Evolutionary conservation across 176 grass and related monocot genomes (phyloP), one percentile per base, ranked within the genome.

Genomic region (Musa beccarii): DNA sequence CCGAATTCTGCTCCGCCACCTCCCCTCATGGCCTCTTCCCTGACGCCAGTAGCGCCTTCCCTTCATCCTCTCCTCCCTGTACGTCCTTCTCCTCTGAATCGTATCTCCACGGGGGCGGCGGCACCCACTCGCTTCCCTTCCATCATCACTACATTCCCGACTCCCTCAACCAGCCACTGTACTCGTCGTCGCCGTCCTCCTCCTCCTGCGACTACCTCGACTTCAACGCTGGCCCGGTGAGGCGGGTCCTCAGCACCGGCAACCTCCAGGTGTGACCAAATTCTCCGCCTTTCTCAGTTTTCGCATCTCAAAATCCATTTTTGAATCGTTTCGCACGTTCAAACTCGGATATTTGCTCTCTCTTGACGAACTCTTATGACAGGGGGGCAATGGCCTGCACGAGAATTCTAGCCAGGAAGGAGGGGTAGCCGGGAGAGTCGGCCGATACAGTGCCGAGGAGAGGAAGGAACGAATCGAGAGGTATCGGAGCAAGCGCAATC

Each of bases 171-270:
- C 79, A 80, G 72, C 85, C 61, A 52, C 83, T 51, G 53, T 8
- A 13, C 68, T 90, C 87, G 3, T 89, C 85, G 8, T 83, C 90
- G 17, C 82, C 90, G 9, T 85, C 88, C 81, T 91, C 90, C 23
- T 91, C 91, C 72, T 86, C 86, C 15, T 69, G 91, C 62, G 89
- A 95, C 12, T 77, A 83, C 25, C 78, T 85, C 9, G 91, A 92
- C 76, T 87, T 92, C 69, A 88, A 81, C 71, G 82, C 86, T 1
- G 75, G 79, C 71, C 81, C 86, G 7, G 79, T 95, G 8, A 86
- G 96, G 80, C 90, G 89, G 19, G 91, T 92, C 71, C 89, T 83
- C 26, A 99, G 96, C 86, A 89, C 91, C 19, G 96, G 89, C 66
- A 91, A 99, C 50, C 87, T 99, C 76, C 91, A 95, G 86, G 96